Base-by-base conservation (phyloP, 78 protist species). In the Dictyostelium citrinum region DNA sequence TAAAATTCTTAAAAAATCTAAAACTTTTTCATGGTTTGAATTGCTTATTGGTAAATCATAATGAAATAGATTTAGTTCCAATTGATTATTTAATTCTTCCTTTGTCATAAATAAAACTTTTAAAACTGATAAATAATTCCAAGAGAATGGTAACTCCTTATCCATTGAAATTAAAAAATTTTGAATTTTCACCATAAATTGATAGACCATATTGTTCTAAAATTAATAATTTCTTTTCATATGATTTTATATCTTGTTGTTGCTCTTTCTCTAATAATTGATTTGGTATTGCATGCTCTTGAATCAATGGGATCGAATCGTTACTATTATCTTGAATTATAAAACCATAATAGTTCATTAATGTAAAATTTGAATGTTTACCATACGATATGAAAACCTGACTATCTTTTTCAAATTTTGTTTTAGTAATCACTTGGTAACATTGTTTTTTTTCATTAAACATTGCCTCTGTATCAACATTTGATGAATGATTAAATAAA, bases 301-400 rank as follows among this genome's bases (percentile, higher is more conserved):
- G 86, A 11, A 51, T 31, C 1, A 78, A 58, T 35, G 84, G n/a
- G 2, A 88, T 78, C 5, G 70, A 39, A 35, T 88, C 93, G 1
- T 43, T 29, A n/a, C n/a, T 61, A 67, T 88, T 88, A 39, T 88
- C 49, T 17, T 88, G 74, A 43, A 88, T 67, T 9, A 78, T 39
- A 58, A 88, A 88, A 20, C 93, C 93, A 78, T 88, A 88, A 68
- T 49, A 78, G 14, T 76, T 71, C 9, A 88, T 12, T 24, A 88
- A 33, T 3, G 93, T 88, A 3, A 82, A 37, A 49, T 88, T 88
- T 29, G 84, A 78, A 46, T 88, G 93, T 45, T 64, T 60, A n/a
- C 93, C 93, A 78, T 88, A 88, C 0, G 85, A 78, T 78, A 88
- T 88, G 29, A 61, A 78, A 5, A 88, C 93, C 49, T 88, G 93